Evolutionary conservation across 768 basidiomycete species (phyloP).

Genomic region (Mycena epipterygia): DNA sequence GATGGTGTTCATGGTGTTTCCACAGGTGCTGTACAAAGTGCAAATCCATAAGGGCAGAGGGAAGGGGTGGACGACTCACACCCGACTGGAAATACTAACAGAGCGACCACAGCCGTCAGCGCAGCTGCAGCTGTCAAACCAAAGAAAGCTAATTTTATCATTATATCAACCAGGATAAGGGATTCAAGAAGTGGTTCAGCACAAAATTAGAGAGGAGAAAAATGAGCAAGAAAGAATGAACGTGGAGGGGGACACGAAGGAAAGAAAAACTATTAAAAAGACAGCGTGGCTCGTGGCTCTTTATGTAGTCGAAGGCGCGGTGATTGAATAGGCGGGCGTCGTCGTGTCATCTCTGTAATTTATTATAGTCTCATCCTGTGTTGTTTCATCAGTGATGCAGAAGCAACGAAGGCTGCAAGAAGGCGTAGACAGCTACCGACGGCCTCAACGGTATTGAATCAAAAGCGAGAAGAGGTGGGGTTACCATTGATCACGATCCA

Average conservation of each 20-base stretch:
- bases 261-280: background rate
- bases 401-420: too few relatives aligned
- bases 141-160: background rate
- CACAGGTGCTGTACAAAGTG: background rate
- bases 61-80: too few relatives aligned
- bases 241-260: slow-evolving; percentile 4
- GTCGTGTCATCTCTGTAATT: too few relatives aligned
- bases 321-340: too few relatives aligned
- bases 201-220: background rate
- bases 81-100: background rate
- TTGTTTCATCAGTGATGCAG: too few relatives aligned
- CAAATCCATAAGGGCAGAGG: too few relatives aligned
- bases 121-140: background rate
- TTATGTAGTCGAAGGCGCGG: background rate
- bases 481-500: too few relatives aligned
- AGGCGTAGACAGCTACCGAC: too few relatives aligned
- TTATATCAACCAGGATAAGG: background rate
- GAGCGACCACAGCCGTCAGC: background rate
- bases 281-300: background rate
- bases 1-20: background rate
- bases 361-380: too few relatives aligned
- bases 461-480: too few relatives aligned
- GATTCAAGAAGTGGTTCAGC: background rate
- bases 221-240: background rate
- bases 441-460: too few relatives aligned